Evolutionary conservation across 371 early-diverging fungal genomes (phyloP), one percentile per base, ranked within the genome.

Genomic region (Mucor saturninus): DNA sequence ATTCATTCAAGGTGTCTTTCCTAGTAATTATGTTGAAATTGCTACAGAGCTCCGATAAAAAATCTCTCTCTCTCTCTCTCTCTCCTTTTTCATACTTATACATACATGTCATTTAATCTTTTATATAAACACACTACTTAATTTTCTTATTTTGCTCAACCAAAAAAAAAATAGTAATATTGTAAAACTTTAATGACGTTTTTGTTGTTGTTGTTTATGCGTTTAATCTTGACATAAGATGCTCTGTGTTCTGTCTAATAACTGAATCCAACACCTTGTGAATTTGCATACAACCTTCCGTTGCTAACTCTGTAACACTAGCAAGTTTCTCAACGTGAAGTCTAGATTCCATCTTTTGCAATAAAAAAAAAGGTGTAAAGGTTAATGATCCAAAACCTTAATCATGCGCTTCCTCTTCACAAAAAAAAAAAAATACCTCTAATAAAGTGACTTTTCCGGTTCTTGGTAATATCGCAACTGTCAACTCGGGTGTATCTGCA

Each of bases 401-500:
- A 26, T 9, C 40, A 28, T 14, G 26, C 9, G 28, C 14, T 55
- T 29, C 3, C 30, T 14, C 37, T 53, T 15, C 21, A 31, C 21
- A 31, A 26, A 30, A 26, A 4, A 52, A 29, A 32, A 43, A 31
- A 54, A 43, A 48, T 76, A 83, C 85, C 76, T 88, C 87, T 30
- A 89, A 67, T 58, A 93, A 69, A 31, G 92, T 89, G 38, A 97
- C 85, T 73, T 94, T 92, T 52, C 91, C 89, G 5, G 84, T 88
- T 70, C 92, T 83, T 14, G 97, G 95, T 61, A 94, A 68, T 56
- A 95, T 72, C 2, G 95, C 98, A 5, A 97, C 84, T 3, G 98
- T 97, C 14, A 98, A 79, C 43, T 91, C 92, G 3, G 98, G 96
- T 15, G 89, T 88, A 61, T 92, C 94, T 5, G 89, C 81, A 13